phyloP scores from a whole-genome alignment of 2,329 filamentous ascomycete species.

The Trichoderma koningii region DNA sequence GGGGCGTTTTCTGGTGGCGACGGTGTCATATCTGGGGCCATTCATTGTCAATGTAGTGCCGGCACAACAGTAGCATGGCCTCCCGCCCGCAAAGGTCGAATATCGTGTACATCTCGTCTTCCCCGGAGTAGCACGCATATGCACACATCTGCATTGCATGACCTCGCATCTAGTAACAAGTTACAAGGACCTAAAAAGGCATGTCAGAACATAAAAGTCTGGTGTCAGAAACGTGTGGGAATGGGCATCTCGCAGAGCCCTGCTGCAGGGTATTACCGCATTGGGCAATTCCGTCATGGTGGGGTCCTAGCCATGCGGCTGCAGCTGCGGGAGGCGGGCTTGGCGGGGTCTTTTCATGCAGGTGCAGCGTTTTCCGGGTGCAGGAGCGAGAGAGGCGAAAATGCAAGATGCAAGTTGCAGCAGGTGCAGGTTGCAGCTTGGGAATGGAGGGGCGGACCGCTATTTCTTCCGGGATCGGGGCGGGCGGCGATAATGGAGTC shows the following conservation, averaged over 20 bases:
- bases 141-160: neutral
- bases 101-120: neutral
- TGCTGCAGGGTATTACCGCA: conserved; percentile 20
- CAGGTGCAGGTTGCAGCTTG: neutral
- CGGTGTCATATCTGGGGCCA: neutral
- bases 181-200: neutral
- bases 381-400: neutral
- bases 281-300: conserved; percentile 32
- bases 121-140: neutral
- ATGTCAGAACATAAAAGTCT: neutral
- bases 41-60: too few species aligned
- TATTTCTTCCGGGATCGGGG: conserved; percentile 27
- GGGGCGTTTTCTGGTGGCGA: conserved; percentile 8
- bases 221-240: neutral
- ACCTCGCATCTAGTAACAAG: neutral
- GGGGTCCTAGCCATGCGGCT: conserved; percentile 17
- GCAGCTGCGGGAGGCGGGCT: conserved; percentile 27
- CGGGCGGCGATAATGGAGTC: conserved; percentile 2
- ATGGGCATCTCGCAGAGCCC: neutral
- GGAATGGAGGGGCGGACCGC: conserved; percentile 25
- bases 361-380: conserved; percentile 14
- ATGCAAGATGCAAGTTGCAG: too few species aligned
- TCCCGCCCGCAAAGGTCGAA: too few species aligned
- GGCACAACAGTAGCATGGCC: too few species aligned
- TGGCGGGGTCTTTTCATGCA: conserved; percentile 26